Evolutionary conservation across 2,329 filamentous ascomycete species (phyloP).

Genomic region (Trichocomaceae sp.): DNA sequence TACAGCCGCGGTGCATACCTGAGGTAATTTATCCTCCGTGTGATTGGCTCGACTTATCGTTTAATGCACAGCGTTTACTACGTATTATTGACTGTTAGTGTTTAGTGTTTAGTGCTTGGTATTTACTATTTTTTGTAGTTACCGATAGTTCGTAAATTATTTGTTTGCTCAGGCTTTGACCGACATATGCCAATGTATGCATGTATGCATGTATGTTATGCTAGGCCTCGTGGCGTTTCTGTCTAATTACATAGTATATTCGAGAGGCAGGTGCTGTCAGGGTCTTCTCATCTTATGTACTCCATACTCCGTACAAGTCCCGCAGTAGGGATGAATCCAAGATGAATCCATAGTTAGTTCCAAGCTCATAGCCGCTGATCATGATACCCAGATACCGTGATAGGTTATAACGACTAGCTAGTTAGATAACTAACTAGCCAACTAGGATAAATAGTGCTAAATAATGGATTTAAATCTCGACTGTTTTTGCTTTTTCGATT

Average conservation of each 20-base stretch:
- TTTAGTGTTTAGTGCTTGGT: not conserved
- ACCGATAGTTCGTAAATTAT: too few relatives aligned
- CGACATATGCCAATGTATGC: conserved; percentile 6
- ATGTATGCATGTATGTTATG: conserved; percentile 6
- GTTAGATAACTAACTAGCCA: not conserved
- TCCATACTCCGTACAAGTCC: too few relatives aligned
- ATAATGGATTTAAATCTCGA: not conserved
- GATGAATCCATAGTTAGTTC: too few relatives aligned
- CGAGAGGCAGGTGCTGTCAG: not conserved
- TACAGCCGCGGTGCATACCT: not conserved
- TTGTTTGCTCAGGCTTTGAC: not conserved
- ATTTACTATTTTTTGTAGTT: too few relatives aligned
- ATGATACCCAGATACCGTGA: too few relatives aligned
- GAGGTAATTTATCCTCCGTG: not conserved
- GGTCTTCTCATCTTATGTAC: too few relatives aligned
- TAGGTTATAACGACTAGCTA: too few relatives aligned
- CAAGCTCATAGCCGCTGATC: too few relatives aligned
- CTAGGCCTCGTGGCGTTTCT: conserved; percentile 9
- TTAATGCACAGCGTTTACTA: too few relatives aligned
- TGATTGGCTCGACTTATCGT: not conserved
- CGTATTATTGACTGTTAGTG: too few relatives aligned
- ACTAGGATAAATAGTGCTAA: not conserved
- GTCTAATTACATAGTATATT: conserved; percentile 14
- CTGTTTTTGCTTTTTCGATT: not conserved
- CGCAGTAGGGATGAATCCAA: too few relatives aligned